These are phyloP conservation scores for Penicillium daleae DNA, from an alignment of 495 filamentous ascomycete genomes.

Conservation along the genomic window DNA sequence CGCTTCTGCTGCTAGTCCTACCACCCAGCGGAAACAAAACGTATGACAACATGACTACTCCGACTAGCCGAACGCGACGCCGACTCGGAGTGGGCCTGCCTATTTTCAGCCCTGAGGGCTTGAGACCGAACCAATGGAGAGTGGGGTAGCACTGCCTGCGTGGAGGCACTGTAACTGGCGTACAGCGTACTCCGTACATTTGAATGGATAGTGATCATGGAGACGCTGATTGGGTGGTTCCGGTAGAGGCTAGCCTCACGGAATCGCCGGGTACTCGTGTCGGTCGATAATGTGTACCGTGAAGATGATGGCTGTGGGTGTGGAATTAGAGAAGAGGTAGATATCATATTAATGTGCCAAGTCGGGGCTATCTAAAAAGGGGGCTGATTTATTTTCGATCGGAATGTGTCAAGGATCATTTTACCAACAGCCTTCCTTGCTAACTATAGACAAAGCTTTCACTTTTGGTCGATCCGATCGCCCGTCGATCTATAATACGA, in stretches of 20 bases:
- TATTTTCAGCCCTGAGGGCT: constrained; percentile 25
- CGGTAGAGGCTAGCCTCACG: not conserved
- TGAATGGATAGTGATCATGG: not conserved
- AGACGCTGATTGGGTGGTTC: not conserved
- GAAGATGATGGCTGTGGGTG: not conserved
- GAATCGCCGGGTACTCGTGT: constrained; percentile 1
- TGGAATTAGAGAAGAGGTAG: not conserved
- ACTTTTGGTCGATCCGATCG: constrained; percentile 4
- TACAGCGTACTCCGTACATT: not conserved
- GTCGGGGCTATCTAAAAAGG: not conserved
- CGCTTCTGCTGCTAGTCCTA: not conserved
- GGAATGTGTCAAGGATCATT: constrained; percentile 8
- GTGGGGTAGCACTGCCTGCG: not conserved
- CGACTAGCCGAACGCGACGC: constrained; percentile 2
- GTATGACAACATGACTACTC: constrained; percentile 30
- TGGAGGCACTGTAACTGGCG: not conserved
- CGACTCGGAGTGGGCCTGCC: constrained; percentile 10
- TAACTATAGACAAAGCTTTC: not conserved
- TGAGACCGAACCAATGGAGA: constrained; percentile 24
- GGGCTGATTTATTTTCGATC: not conserved
- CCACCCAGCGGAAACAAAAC: not conserved
- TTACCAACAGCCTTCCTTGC: no score
- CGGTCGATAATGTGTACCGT: not conserved
- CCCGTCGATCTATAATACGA: not conserved
- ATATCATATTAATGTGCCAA: not conserved